Conservation (phyloP, 192 early-diverging fungal genomes). For the Coemansia javaensis region DNA sequence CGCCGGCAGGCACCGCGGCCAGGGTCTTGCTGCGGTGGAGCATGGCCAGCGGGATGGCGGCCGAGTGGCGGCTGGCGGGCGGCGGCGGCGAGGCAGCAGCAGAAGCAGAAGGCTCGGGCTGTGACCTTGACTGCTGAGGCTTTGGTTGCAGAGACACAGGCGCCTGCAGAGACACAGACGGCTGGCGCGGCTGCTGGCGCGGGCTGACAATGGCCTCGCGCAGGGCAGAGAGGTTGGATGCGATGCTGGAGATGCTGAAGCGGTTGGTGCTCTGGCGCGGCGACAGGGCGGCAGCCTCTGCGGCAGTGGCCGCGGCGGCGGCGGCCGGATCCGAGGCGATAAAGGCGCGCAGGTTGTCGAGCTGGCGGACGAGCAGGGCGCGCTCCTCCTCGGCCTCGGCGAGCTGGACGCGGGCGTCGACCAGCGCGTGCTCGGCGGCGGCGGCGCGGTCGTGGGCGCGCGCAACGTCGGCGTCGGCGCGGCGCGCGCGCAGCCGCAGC, state of each 20-base stretch:
- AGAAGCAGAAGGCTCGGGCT: no score
- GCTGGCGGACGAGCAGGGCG: constrained; percentile 21
- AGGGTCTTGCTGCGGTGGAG: constrained; percentile 45
- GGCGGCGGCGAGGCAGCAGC: no score
- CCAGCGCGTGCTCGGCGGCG: constrained; percentile 18
- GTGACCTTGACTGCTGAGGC: no score
- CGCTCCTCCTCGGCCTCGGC: constrained; percentile 36
- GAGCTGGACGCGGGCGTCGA: constrained; percentile 20
- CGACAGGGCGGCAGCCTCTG: not conserved
- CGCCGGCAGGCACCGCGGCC: constrained; percentile 2
- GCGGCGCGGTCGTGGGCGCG: not conserved
- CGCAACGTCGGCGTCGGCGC: constrained; percentile 11
- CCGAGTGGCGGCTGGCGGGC: constrained; percentile 7
- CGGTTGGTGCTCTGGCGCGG: constrained; percentile 3
- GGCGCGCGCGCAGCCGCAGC: constrained; percentile 19
- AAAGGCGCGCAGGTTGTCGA: constrained; percentile 29
- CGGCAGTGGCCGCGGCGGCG: not conserved
- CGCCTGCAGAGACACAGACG: not conserved
- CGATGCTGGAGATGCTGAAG: constrained; percentile 41
- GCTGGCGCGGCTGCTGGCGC: constrained; percentile 11
- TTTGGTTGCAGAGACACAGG: not conserved
- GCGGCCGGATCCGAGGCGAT: constrained; percentile 1
- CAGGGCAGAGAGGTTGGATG: constrained; percentile 31
- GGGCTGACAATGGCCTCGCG: constrained; percentile 40
- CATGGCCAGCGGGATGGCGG: constrained; percentile 31